Percentiles rank a stretch among this genome's conserved stretches.
Conservation (phyloP, 371 early-diverging fungal genomes). For the Syncephalastrum monosporum region DNA sequence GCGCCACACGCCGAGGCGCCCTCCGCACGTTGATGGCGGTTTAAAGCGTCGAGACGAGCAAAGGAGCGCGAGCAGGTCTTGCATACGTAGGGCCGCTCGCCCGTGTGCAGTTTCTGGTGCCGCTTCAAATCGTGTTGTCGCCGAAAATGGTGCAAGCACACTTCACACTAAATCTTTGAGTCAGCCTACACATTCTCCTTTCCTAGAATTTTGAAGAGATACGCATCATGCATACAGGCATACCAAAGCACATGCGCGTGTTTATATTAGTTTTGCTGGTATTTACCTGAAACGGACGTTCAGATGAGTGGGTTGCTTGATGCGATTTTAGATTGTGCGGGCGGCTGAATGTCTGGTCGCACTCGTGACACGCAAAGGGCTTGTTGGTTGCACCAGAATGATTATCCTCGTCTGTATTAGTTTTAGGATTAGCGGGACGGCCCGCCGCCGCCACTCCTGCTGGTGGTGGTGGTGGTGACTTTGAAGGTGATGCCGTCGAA, state of each 20-base stretch:
- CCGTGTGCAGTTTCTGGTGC: conserved; percentile 62
- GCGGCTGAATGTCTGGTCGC: conserved; percentile 41
- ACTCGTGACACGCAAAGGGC: conserved; percentile 35
- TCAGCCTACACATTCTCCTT: neutral
- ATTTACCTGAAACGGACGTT: conserved; percentile 44
- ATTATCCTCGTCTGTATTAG: too few relatives aligned
- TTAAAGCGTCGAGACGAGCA: conserved; percentile 70
- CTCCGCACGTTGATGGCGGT: conserved; percentile 68
- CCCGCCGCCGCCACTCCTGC: neutral
- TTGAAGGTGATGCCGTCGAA: too few relatives aligned
- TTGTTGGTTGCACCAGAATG: conserved; percentile 12
- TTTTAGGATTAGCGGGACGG: too few relatives aligned
- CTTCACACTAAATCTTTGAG: conserved; percentile 30
- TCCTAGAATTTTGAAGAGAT: neutral
- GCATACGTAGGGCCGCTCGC: conserved; percentile 61
- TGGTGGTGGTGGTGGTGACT: neutral
- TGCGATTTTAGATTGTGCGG: conserved; percentile 53
- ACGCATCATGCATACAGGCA: neutral
- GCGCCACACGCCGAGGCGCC: conserved; percentile 52
- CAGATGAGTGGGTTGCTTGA: conserved; percentile 43
- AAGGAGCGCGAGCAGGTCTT: conserved; percentile 58
- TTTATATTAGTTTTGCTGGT: conserved; percentile 7
- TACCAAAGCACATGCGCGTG: neutral
- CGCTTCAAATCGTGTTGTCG: conserved; percentile 66
- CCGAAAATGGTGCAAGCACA: conserved; percentile 45